Conservation (phyloP, 805 yeast genomes). For the Candida sanyiensis region DNA sequence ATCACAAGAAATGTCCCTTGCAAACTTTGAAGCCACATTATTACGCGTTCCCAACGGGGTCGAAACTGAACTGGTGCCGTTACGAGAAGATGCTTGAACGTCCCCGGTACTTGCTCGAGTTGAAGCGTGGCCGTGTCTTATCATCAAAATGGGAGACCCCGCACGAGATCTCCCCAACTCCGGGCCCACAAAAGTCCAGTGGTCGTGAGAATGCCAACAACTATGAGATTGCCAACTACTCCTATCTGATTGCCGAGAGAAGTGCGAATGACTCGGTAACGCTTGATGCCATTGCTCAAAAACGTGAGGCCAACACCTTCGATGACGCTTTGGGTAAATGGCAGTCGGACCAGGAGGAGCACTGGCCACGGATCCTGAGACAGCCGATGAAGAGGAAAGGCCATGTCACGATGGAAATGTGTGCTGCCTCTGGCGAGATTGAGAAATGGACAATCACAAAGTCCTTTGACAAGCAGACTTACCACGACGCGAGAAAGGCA, state of each 20-base stretch:
- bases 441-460: conserved; percentile 88
- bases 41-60: conserved; percentile 51
- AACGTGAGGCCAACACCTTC: conserved; percentile 29
- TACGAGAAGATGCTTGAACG: conserved; percentile 67
- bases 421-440: conserved; percentile 72
- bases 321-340: conserved; percentile 25
- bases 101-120: conserved; percentile 74
- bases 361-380: conserved; percentile 70
- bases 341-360: conserved; percentile 26
- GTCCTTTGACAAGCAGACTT: conserved; percentile 64
- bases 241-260: conserved; percentile 70
- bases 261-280: conserved; percentile 38
- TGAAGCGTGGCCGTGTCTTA: conserved; percentile 74
- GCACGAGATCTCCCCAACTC: conserved; percentile 34
- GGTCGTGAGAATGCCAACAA: conserved; percentile 74
- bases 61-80: conserved; percentile 66
- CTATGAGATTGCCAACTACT: conserved; percentile 63
- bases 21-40: conserved; percentile 71
- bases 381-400: conserved; percentile 75
- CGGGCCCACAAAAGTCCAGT: conserved; percentile 44
- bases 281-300: conserved; percentile 35
- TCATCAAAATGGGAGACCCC: conserved; percentile 66
- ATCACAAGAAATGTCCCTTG: conserved; percentile 80
- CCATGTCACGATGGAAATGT: conserved; percentile 73
- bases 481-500: conserved; percentile 88